Conservation (phyloP, 2,329 filamentous ascomycete species). For the Botrytis paeoniae region DNA sequence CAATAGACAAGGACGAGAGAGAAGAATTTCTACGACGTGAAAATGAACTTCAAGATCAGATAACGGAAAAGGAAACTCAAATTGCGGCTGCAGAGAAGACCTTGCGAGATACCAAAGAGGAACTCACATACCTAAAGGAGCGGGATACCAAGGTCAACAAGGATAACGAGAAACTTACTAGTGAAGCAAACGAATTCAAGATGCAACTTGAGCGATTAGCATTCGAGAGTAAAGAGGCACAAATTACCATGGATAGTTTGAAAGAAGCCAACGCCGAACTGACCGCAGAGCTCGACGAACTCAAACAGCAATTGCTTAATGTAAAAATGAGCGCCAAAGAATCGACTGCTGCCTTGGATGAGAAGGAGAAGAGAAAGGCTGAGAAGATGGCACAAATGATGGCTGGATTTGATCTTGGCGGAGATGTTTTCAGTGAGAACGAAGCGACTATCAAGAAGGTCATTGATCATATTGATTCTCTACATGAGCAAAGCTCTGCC, state of each 20-base stretch:
- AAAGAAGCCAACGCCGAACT: slow-evolving; percentile 95
- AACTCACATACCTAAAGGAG: slow-evolving; percentile 80
- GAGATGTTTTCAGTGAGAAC: slow-evolving; percentile 90
- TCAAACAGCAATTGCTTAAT: slow-evolving; percentile 94
- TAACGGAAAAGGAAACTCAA: slow-evolving; percentile 86
- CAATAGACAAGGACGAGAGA: slow-evolving; percentile 91
- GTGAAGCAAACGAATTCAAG: slow-evolving; percentile 86
- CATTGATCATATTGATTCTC: slow-evolving; percentile 76
- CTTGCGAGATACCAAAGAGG: slow-evolving; percentile 79
- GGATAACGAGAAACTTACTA: slow-evolving; percentile 82
- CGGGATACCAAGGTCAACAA: slow-evolving; percentile 79
- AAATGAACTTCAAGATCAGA: slow-evolving; percentile 95
- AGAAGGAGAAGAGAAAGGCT: slow-evolving; percentile 98
- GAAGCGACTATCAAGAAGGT: slow-evolving; percentile 80
- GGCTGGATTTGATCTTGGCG: slow-evolving; percentile 93
- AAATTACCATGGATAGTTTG: slow-evolving; percentile 95
- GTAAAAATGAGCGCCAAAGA: slow-evolving; percentile 97
- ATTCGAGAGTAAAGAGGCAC: slow-evolving; percentile 94
- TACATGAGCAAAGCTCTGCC: slow-evolving; percentile 71
- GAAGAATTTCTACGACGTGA: slow-evolving; percentile 94
- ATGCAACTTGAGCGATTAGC: slow-evolving; percentile 96
- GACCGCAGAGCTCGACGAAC: slow-evolving; percentile 85
- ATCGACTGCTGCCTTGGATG: slow-evolving; percentile 81
- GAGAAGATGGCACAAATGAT: slow-evolving; percentile 99
- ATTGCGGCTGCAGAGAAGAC: slow-evolving; percentile 76